phyloP scores from a whole-genome alignment of 345 rosid species.

The Ailanthus altissimus region DNA sequence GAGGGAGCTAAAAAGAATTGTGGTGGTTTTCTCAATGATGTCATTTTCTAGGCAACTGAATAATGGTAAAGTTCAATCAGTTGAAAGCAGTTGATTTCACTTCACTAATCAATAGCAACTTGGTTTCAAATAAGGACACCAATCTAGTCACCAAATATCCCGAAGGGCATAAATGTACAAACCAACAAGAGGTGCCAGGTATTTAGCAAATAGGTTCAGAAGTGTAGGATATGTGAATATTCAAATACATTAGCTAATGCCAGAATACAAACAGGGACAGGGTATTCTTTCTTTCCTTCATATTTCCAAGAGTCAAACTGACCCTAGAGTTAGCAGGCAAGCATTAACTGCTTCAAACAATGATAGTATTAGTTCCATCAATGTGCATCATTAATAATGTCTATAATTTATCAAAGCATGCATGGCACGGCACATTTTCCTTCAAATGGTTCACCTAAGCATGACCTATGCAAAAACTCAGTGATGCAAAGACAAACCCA shows the following conservation, averaged over 20 bases:
- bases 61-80: not conserved
- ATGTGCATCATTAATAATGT: not conserved
- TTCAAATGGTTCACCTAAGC: too few relatives aligned
- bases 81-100: not conserved
- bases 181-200: not conserved
- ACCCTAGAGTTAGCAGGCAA: not conserved
- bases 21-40: not conserved
- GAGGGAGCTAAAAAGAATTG: not conserved
- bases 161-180: not conserved
- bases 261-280: too few relatives aligned
- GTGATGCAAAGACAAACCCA: too few relatives aligned
- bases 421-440: too few relatives aligned
- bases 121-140: not conserved
- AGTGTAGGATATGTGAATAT: too few relatives aligned
- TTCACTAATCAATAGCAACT: not conserved
- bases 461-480: too few relatives aligned
- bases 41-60: not conserved
- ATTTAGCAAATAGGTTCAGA: too few relatives aligned
- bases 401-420: too few relatives aligned
- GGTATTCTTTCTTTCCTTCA: not conserved
- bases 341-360: not conserved
- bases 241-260: too few relatives aligned
- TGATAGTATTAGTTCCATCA: not conserved
- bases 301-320: constrained; percentile 1
- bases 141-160: not conserved